phyloP scores from a whole-genome alignment of 495 filamentous ascomycete species.

The Staphylotrichum longicolle region DNA sequence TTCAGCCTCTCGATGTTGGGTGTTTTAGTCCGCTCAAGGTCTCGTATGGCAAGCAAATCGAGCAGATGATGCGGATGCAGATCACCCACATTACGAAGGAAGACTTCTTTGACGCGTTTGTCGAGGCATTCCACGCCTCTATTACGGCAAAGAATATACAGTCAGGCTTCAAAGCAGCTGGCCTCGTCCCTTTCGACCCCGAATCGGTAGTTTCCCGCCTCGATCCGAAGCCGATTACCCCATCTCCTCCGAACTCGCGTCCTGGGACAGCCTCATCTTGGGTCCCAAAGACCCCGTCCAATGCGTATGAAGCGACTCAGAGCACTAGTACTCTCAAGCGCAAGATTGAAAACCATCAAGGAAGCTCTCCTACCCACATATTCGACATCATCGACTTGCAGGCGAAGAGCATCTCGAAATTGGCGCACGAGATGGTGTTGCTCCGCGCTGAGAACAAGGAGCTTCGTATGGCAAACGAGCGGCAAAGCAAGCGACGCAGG shows the following conservation, averaged over 20 bases:
- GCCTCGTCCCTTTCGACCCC: conserved; percentile 19
- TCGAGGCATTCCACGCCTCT: conserved; percentile 2
- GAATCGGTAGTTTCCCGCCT: conserved; percentile 21
- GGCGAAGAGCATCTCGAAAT: too few species aligned
- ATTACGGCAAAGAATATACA: conserved; percentile 6
- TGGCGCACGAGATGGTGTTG: conserved; percentile 13
- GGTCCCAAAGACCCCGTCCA: conserved; percentile 9
- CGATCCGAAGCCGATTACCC: conserved; percentile 7
- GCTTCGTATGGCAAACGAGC: conserved; percentile 11
- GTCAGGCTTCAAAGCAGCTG: conserved; percentile 15
- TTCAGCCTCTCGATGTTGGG: too few species aligned
- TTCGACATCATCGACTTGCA: too few species aligned
- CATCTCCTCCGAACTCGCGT: conserved; percentile 11
- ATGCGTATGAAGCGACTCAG: conserved; percentile 10
- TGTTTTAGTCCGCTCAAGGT: too few species aligned
- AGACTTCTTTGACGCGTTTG: conserved; percentile 24
- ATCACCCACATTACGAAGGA: too few species aligned
- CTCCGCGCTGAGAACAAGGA: conserved; percentile 9
- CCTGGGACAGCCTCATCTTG: too few species aligned
- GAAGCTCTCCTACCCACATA: too few species aligned
- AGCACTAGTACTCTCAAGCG: background rate
- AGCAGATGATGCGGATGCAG: too few species aligned
- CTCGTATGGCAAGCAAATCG: too few species aligned
- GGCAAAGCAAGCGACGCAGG: conserved; percentile 18
- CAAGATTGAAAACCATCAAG: background rate